These are phyloP conservation scores for Xylaria sp. DNA, from an alignment of 2,329 filamentous ascomycete genomes.

Conservation along the genomic window DNA sequence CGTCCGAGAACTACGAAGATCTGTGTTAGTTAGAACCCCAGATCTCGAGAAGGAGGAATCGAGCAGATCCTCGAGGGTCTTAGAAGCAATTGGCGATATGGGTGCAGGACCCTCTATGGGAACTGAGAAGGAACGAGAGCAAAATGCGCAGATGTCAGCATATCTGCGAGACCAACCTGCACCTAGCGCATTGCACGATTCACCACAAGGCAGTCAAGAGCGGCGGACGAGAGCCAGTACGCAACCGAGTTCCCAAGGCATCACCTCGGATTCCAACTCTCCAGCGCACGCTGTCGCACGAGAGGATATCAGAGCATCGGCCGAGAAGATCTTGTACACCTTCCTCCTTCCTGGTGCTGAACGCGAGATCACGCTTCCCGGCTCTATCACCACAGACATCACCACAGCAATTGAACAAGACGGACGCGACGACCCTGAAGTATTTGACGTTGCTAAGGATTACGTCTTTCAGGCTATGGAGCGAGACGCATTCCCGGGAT, in stretches of 20 bases:
- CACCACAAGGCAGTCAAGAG: slow-evolving; percentile 63
- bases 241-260: slow-evolving; percentile 68
- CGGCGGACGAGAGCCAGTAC: slow-evolving; percentile 60
- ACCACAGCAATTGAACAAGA: slow-evolving; percentile 89
- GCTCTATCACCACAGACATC: slow-evolving; percentile 85
- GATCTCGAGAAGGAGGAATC: slow-evolving; percentile 84
- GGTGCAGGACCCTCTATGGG: slow-evolving; percentile 69
- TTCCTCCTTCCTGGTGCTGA: slow-evolving; percentile 95
- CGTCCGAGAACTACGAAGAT: slow-evolving; percentile 92
- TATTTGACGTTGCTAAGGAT: slow-evolving; percentile 97
- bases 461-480: slow-evolving; percentile 99
- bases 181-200: slow-evolving; percentile 60
- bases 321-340: slow-evolving; percentile 98
- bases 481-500: slow-evolving; percentile 97
- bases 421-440: slow-evolving; percentile 92
- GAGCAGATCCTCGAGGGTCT: slow-evolving; percentile 83
- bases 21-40: slow-evolving; percentile 91
- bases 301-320: slow-evolving; percentile 89
- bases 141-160: slow-evolving; percentile 90
- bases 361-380: slow-evolving; percentile 92
- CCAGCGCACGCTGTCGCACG: slow-evolving; percentile 86
- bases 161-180: slow-evolving; percentile 78
- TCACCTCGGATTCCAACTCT: slow-evolving; percentile 81
- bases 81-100: slow-evolving; percentile 78
- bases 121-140: slow-evolving; percentile 77